Base-by-base conservation (phyloP, 148 eudicot species). In the Rhododendron henanense region DNA sequence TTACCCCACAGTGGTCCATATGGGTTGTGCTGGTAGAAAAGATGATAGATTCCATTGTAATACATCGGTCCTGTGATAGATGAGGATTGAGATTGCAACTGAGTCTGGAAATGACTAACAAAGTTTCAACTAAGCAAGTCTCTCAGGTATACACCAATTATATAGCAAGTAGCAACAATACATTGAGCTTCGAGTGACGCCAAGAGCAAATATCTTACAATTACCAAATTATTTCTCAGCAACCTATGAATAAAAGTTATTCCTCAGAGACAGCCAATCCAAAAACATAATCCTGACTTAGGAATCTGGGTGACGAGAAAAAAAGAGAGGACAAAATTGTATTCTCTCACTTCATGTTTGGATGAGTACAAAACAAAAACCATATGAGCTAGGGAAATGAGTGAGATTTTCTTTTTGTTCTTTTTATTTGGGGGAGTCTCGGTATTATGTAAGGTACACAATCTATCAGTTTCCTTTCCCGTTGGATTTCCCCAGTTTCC, bases 21-120 rank as follows among this genome's bases (percentile, higher is more conserved):
- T 16, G 90, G 90, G 73, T 89, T 89, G 88, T 89, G 77, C 71
- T 89, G 90, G 53, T 89, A 89, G 87, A 89, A 89, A 19, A 86
- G 77, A 86, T 89, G 90, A 81, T 89, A 89, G 41, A 89, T 67
- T 63, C 90, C 90, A 31, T 86, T 86, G 48, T 86, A 86, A 45
- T 79, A 84, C 90, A 86, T 86, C 28, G 90, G 90, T 35, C 87
- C 90, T 89, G 85, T 35, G 77, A 15, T 35, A 57, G 13, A 81
- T 10, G 35, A 67, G 15, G 33, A 67, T 25, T 67, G 33, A 5
- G 1, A 3, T 67, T 67, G 5, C 15, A 67, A 47, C 73, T 67
- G 73, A 25, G 25, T n/a, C 35, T 2, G 73, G 33, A 25, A 67
- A n/a, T 10, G 33, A 2, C 73, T 3, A 25, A n/a, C 14, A n/a